Evolutionary conservation across 352 stramenopile species (phyloP), one percentile per base, ranked within the genome.

Genomic region (Phytopythium boreale): DNA sequence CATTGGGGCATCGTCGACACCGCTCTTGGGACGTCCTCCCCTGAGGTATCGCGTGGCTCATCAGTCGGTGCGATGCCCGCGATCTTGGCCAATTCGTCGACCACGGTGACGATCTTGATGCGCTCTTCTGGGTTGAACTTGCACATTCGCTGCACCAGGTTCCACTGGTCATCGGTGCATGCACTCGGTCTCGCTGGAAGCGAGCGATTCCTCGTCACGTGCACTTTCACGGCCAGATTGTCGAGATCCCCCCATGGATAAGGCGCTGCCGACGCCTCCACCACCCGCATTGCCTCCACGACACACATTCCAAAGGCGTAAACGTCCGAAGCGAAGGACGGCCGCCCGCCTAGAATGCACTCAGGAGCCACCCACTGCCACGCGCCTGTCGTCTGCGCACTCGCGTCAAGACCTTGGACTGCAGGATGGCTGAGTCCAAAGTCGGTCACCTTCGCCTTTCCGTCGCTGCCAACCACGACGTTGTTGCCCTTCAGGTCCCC

Each of bases 401-500:
- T n/a, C 19, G 41, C 19, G 19, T 22, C 20, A 10, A 4, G 2
- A 6, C 6, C 41, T 22, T 24, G 15, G 19, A 9, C 1, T 12
- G 17, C 4, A 0, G 10, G 6, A 9, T 36, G 15, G 7, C 50
- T 56, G 26, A 56, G 29, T 7, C 24, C 50, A 26, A 56, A 55
- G 47, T 55, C 47, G 5, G 47, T 55, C 12, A 34, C 22, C 15
- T 55, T 55, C 2, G 47, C 47, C 50, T 56, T 56, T 6, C 11
- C 10, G 19, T 56, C 50, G 24, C 10, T 39, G 15, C 50, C 26
- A 5, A 56, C 26, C 3, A 39, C 12, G 50, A n/a, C 9, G 19
- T 27, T 51, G 44, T 29, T 27, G 6, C 44, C 26, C 68, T 56
- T 56, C 26, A 56, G 26, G 14, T 56, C 50, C 8, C 26, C 70